A percentile compares a stretch with the other conserved stretches of the same genome.
Evolutionary conservation across 257 asterid genomes (phyloP).

Genomic region (Agastache rugosa): DNA sequence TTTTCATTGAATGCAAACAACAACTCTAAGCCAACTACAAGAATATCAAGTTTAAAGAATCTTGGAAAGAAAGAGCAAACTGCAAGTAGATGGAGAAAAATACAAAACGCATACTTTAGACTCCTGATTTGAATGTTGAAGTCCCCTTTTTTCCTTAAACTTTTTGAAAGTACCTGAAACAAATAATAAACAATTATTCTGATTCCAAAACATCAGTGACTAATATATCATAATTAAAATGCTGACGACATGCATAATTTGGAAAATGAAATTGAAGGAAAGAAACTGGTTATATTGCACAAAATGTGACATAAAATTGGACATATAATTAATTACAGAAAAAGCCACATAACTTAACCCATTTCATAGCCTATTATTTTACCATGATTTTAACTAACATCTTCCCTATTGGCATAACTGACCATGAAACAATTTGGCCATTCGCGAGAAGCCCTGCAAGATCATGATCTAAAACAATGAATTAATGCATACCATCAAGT

Average conservation of each 20-base stretch:
- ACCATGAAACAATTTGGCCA: conserved; percentile 1
- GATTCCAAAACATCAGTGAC: not conserved
- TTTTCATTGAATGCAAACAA: conserved; percentile 17
- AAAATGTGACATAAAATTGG: conserved; percentile 21
- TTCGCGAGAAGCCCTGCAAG: conserved; percentile 11
- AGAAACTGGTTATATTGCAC: not conserved
- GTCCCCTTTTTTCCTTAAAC: conserved; percentile 83
- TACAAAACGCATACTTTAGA: conserved; percentile 54
- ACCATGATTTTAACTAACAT: not conserved
- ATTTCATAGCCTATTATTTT: not conserved
- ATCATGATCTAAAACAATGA: conserved; percentile 19
- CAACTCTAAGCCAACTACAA: conserved; percentile 5
- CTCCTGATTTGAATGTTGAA: conserved; percentile 54
- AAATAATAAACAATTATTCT: conserved; percentile 21
- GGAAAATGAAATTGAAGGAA: not conserved
- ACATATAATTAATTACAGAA: conserved; percentile 20
- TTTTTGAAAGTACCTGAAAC: conserved; percentile 90
- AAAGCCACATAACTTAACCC: conserved; percentile 3
- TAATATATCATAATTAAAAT: conserved; percentile 12
- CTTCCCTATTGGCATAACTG: not conserved
- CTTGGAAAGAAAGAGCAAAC: conserved; percentile 12
- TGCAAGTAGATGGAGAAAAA: conserved; percentile 20
- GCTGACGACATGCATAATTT: not conserved
- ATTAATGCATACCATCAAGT: conserved; percentile 65
- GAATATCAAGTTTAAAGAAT: conserved; percentile 10